Conservation (phyloP, 1,284 basidiomycete species). For the Apiotrichum veenhuisii region DNA sequence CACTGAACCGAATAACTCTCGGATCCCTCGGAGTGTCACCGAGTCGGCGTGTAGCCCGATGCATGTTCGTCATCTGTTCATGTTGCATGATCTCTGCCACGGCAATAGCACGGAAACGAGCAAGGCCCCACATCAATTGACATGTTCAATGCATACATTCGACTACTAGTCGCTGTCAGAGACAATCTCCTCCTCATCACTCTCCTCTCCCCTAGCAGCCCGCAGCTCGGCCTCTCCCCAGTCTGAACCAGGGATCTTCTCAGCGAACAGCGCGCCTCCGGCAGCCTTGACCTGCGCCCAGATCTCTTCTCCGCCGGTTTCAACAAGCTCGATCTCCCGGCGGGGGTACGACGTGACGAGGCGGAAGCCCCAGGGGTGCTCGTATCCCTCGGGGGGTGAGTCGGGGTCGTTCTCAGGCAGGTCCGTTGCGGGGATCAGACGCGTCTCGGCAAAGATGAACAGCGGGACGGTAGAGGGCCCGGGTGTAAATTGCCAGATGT, state of each 20-base stretch:
- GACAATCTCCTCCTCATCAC: slow-evolving; percentile 27
- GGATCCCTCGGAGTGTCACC: too few relatives aligned
- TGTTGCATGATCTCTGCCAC: too few relatives aligned
- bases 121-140: not conserved
- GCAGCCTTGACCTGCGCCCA: slow-evolving; percentile 41
- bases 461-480: slow-evolving; percentile 29
- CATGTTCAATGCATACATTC: not conserved
- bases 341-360: slow-evolving; percentile 45
- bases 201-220: slow-evolving; percentile 14
- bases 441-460: slow-evolving; percentile 46
- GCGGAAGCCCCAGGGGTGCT: slow-evolving; percentile 31
- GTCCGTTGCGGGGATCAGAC: slow-evolving; percentile 32
- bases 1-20: too few relatives aligned
- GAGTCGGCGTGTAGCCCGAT: too few relatives aligned
- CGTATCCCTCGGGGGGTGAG: slow-evolving; percentile 34
- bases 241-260: slow-evolving; percentile 34
- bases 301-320: slow-evolving; percentile 28
- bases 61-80: too few relatives aligned
- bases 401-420: slow-evolving; percentile 28
- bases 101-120: too few relatives aligned
- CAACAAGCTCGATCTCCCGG: slow-evolving; percentile 32
- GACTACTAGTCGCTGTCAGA: slow-evolving; percentile 14
- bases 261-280: slow-evolving; percentile 46
- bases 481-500: slow-evolving; percentile 33
- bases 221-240: slow-evolving; percentile 32